phyloP scores from a whole-genome alignment of 169 alveolate genomes.

The Plasmodium gonderi region DNA sequence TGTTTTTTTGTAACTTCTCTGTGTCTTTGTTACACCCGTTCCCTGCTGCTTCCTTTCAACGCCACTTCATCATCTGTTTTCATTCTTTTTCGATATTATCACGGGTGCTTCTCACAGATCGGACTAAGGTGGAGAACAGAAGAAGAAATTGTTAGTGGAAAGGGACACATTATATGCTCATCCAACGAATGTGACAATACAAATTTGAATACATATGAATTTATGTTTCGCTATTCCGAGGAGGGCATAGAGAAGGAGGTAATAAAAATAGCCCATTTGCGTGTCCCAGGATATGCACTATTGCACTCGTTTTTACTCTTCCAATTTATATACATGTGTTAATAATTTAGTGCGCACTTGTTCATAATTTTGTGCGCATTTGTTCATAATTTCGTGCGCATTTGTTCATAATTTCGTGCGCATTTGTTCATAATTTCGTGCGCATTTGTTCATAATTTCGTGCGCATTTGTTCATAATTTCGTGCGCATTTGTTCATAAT shows the following conservation, averaged over 20 bases:
- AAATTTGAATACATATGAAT: constrained; percentile 36
- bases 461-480: too few species aligned
- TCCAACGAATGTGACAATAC: constrained; percentile 57
- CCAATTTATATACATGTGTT: neutral
- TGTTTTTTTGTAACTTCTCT: too few species aligned
- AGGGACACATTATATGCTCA: constrained; percentile 59
- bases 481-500: too few species aligned
- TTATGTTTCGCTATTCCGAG: constrained; percentile 42
- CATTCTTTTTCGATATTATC: neutral
- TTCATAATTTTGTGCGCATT: neutral
- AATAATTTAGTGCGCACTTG: neutral
- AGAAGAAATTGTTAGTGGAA: constrained; percentile 58
- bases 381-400: too few species aligned
- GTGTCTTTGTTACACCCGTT: too few species aligned
- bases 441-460: too few species aligned
- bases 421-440: too few species aligned
- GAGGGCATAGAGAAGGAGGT: constrained; percentile 31
- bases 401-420: too few species aligned
- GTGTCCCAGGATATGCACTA: too few species aligned
- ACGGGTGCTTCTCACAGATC: constrained; percentile 8
- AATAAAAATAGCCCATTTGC: neutral
- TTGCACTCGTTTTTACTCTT: too few species aligned
- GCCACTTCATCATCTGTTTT: too few species aligned
- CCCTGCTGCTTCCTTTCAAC: too few species aligned
- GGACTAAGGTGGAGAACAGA: constrained; percentile 75